phyloP scores from a whole-genome alignment of 352 stramenopile genomes.

The Pythium rhizo-oryzae region DNA sequence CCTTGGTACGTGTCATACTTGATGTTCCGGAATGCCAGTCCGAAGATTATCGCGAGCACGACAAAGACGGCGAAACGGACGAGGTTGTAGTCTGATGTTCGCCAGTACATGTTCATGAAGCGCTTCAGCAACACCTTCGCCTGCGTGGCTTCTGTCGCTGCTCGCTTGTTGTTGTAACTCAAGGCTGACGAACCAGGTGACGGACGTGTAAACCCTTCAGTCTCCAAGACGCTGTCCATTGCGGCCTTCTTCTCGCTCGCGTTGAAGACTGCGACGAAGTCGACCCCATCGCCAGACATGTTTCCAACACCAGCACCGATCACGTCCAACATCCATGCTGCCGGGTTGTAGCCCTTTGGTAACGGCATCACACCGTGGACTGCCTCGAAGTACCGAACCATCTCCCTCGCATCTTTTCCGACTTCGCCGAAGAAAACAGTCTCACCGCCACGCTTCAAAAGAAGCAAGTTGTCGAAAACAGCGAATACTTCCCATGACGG shows the following conservation, averaged over 20 bases:
- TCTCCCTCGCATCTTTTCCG: conserved; percentile 22
- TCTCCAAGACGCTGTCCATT: conserved; percentile 50
- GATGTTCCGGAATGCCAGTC: conserved; percentile 28
- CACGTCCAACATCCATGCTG: conserved; percentile 54
- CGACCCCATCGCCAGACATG: neutral
- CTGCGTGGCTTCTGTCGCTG: neutral
- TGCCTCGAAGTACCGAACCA: conserved; percentile 54
- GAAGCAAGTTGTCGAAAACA: conserved; percentile 34
- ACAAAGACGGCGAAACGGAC: conserved; percentile 39
- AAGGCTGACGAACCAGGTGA: neutral
- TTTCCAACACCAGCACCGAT: conserved; percentile 53
- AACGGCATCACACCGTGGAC: conserved; percentile 50
- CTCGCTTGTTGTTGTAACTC: conserved; percentile 8
- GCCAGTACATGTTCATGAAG: conserved; percentile 59
- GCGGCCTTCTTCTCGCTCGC: conserved; percentile 2
- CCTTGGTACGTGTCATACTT: conserved; percentile 33
- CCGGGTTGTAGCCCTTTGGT: conserved; percentile 36
- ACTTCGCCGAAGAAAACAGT: conserved; percentile 34
- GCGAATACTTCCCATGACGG: conserved; percentile 36
- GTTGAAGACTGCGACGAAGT: conserved; percentile 20
- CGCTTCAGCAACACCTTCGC: conserved; percentile 1
- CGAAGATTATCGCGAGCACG: conserved; percentile 50
- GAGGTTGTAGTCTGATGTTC: conserved; percentile 72
- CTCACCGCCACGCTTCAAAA: conserved; percentile 31
- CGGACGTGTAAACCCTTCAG: conserved; percentile 61